Base-by-base conservation (phyloP, 73 alveolate species). In the Paramecium sexaurelia region DNA sequence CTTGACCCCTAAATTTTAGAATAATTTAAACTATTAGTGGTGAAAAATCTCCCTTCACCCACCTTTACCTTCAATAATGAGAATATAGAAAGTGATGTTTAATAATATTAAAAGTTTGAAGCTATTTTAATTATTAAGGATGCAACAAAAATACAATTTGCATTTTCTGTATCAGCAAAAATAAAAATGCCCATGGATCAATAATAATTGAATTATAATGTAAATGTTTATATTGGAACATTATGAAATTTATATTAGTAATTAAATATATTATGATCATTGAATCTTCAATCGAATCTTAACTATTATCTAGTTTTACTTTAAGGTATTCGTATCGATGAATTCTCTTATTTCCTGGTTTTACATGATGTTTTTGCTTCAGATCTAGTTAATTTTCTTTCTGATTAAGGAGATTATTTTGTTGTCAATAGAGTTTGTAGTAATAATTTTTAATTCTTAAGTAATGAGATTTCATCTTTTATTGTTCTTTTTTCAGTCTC, bases 401-500 rank as follows among this genome's bases (percentile, higher is more conserved):
- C 83, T 11, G 83, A 61, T 32, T 29, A 61, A 3, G 83, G 83
- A 29, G 83, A 29, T 29, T 61, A 8, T 61, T 61, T 61, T 26
- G 83, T 61, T 29, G 83, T 61, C 47, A 61, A 61, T 61, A 61
- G 26, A 6, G 83, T 78, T 40, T 78, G 32, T 0, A 78, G 90
- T 33, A 41, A 37, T 78, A 24, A 33, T 40, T 78, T 78, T 43
- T 78, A 17, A 78, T 43, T 78, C 55, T 78, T 78, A 6, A 78
- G 73, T 33, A 78, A 26, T 1, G 68, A 39, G 32, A 78, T 78
- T 40, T 78, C 90, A 29, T 78, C 43, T 43, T 78, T 78, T 5
- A 78, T 78, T 1, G 43, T 40, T 78, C 55, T 78, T 33, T 78
- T 78, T 33, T 78, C 90, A 24, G 43, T 78, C 55, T 78, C 90